Evolutionary conservation across 352 stramenopile species (phyloP).

Genomic region (Globisporangium ultimum): DNA sequence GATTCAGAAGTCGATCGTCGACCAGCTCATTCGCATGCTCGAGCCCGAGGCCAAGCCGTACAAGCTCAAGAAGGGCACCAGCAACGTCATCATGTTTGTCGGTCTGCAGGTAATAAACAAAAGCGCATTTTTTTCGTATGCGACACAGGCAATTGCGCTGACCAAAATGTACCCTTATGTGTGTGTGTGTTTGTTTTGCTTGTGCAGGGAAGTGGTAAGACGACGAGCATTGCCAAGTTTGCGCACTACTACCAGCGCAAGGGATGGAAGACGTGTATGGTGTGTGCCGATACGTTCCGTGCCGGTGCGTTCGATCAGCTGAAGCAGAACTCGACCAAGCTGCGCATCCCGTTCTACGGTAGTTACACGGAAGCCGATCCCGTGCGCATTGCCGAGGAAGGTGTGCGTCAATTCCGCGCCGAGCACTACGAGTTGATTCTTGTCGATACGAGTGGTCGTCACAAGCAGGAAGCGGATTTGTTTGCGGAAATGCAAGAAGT

Average conservation of each 20-base stretch:
- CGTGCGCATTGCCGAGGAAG: constrained; percentile 96
- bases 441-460: constrained; percentile 97
- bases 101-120: constrained; percentile 37
- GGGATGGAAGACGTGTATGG: constrained; percentile 98
- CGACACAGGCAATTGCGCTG: too few relatives aligned
- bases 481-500: constrained; percentile 99
- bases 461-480: constrained; percentile 97
- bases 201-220: constrained; percentile 96
- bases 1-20: constrained; percentile 90
- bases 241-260: constrained; percentile 98
- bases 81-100: constrained; percentile 94
- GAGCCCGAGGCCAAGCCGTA: constrained; percentile 82
- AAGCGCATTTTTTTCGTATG: too few relatives aligned
- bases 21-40: constrained; percentile 89
- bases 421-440: constrained; percentile 99
- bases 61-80: constrained; percentile 90
- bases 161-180: too few relatives aligned
- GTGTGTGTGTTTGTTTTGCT: constrained; percentile 1
- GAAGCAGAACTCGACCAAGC: constrained; percentile 99
- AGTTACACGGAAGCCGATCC: constrained; percentile 98
- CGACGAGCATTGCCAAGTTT: constrained; percentile 99
- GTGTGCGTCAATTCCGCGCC: constrained; percentile 94
- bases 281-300: constrained; percentile 99
- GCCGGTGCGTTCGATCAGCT: constrained; percentile 99
- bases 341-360: constrained; percentile 98